Base-by-base conservation (phyloP, 129 eudicot genomes). In the Oenanthe sinensis region DNA sequence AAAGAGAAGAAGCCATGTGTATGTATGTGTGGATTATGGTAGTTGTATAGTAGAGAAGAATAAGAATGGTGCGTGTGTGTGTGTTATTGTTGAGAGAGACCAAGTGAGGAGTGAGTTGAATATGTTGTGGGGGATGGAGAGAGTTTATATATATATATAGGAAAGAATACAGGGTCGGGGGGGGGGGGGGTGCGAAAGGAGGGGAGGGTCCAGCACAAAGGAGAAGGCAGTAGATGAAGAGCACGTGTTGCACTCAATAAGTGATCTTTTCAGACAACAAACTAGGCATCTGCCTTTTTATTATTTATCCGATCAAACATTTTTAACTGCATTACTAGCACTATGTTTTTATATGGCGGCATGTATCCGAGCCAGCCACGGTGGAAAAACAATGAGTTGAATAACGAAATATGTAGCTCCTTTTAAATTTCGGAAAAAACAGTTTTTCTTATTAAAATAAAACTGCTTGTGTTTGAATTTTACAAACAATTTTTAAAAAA, bases 221-320 rank as follows among this genome's bases (percentile, higher is more conserved):
- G 20, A 30, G 71, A 74, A 85, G 65, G 11, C 65, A 43, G 89
- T 65, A 70, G 37, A 75, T 44, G 79, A 78, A 83, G 80, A 86
- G 88, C 92, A 92, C 90, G 93, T 89, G 96, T 80, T 80, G 68
- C 84, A 81, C 75, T 76, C 79, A 75, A 71, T 42, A 8, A 71
- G 48, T 40, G 47, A 44, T 72, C 30, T n/a, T 43, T 26, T 28
- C 1, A 72, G 22, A 44, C 26, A 19, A 24, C 28, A 37, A 13
- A n/a, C 16, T 20, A 19, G 75, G 43, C 75, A 70, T 37, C 39
- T 20, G 11, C 2, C 67, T 58, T 58, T n/a, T 6, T 19, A 12
- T 17, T 55, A 6, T n/a, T n/a, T n/a, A 19, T 20, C 28, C 67
- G 7, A 6, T 58, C 55, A 13, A n/a, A 24, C 67, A 58, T 0